phyloP scores from a whole-genome alignment of 1,139 yeast species.

The Nakaseomyces uthaithaninus region DNA sequence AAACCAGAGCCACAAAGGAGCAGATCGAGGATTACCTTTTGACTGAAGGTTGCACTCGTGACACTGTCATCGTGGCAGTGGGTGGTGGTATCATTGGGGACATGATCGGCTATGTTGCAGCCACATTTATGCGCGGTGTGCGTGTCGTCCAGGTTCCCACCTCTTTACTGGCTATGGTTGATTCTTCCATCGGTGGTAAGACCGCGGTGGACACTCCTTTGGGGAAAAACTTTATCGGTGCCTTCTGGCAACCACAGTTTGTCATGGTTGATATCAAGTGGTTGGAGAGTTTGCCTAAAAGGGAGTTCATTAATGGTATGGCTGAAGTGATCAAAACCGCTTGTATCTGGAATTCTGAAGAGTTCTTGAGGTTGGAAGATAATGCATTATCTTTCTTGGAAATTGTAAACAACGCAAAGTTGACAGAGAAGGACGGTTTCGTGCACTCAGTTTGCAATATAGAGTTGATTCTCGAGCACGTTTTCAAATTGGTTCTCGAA shows the following conservation, averaged over 20 bases:
- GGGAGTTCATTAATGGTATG: constrained; percentile 97
- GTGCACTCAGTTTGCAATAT: constrained; percentile 45
- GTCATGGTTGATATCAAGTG: constrained; percentile 85
- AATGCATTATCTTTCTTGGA: constrained; percentile 61
- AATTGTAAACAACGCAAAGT: constrained; percentile 36
- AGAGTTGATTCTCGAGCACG: constrained; percentile 58
- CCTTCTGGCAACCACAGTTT: constrained; percentile 93
- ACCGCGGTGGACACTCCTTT: constrained; percentile 98
- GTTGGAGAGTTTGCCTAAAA: constrained; percentile 77
- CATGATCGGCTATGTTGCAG: constrained; percentile 98
- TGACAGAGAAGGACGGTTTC: constrained; percentile 35
- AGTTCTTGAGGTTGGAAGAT: constrained; percentile 74
- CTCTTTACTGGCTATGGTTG: constrained; percentile 91
- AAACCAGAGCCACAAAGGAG: constrained; percentile 83
- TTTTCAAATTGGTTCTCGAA: constrained; percentile 72
- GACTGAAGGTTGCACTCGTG: constrained; percentile 87
- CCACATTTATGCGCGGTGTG: constrained; percentile 98
- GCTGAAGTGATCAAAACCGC: constrained; percentile 98
- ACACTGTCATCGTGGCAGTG: constrained; percentile 86
- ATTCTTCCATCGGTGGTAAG: constrained; percentile 96
- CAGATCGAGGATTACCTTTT: constrained; percentile 86
- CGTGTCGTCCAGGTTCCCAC: constrained; percentile 93
- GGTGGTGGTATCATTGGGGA: constrained; percentile 99
- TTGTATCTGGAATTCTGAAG: constrained; percentile 91
- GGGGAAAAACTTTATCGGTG: constrained; percentile 94